Base-by-base conservation (phyloP, 768 basidiomycete species). In the Macrolepiota fuliginosa region DNA sequence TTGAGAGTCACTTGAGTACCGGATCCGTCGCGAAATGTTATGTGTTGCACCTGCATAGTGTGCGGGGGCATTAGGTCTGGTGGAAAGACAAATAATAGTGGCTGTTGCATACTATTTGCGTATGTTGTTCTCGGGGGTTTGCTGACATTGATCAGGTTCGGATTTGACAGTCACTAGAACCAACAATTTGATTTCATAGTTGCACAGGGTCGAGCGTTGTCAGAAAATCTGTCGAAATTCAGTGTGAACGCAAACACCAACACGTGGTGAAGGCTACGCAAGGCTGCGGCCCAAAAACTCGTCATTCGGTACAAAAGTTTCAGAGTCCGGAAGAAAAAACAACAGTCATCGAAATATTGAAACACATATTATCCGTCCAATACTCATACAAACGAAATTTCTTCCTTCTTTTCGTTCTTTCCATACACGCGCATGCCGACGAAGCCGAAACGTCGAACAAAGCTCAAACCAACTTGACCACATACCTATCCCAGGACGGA, bases 401-500 rank as follows among this genome's bases (percentile, higher is more conserved):
- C 32, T 57, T 19, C 17, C 25, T 24, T 27, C 22, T 24, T 12
- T 24, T 24, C 47, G 12, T 24, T 49, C 24, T 45, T 9, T 45
- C 7, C n/a, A 45, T 10, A 46, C 25, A 29, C 29, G 29, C 29
- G 29, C n/a, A 39, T 46, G 11, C 15, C 9, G 10, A 54, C 39
- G 32, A 45, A 45, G 29, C 29, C 15, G 25, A 53, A 42, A 50
- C 15, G 49, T n/a, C 17, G 35, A 54, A 37, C 0, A 75, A 37
- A 54, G 24, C 47, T 61, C 36, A 55, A 50, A 54, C 52, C 46
- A 61, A 29, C 65, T 78, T 80, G 40, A 88, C 78, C 42, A 79
- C 69, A 69, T 90, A 89, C 62, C 84, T 76, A 69, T 89, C 87
- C 88, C 88, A 90, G 56, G 78, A 82, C 29, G 88, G 86, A 68